Conservation (phyloP, 208 protist species). For the Acanthamoeba culbertsoni region DNA sequence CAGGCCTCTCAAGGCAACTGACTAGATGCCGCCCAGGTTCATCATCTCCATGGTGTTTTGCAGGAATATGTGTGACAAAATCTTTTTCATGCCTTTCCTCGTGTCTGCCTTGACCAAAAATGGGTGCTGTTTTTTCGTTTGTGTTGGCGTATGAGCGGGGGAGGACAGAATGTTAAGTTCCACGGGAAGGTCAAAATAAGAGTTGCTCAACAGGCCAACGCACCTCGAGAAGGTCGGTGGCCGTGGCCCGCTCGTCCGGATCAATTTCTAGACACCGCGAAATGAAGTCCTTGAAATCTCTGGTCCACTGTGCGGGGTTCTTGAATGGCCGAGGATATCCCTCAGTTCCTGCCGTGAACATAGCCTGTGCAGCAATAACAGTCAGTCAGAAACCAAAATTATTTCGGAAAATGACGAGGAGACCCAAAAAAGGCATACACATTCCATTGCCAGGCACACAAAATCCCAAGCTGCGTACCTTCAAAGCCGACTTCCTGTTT, state of each 20-base stretch:
- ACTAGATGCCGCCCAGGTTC: slow-evolving; percentile 53
- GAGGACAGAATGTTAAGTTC: too few relatives aligned
- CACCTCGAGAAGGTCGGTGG: slow-evolving; percentile 36
- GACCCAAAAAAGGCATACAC: too few relatives aligned
- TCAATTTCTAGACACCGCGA: slow-evolving; percentile 28
- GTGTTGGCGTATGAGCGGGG: too few relatives aligned
- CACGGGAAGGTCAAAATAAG: too few relatives aligned
- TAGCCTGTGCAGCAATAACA: slow-evolving; percentile 1
- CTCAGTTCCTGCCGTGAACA: slow-evolving; percentile 55
- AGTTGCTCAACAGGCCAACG: background rate
- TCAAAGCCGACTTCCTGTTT: slow-evolving; percentile 62
- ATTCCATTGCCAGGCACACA: too few relatives aligned
- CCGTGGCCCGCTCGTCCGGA: slow-evolving; percentile 27
- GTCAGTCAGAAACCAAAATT: background rate
- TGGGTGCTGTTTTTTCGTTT: slow-evolving; percentile 63
- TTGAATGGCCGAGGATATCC: slow-evolving; percentile 57
- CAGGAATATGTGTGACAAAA: slow-evolving; percentile 69
- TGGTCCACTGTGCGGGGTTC: slow-evolving; percentile 46
- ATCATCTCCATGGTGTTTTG: slow-evolving; percentile 63
- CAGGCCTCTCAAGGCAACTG: too few relatives aligned
- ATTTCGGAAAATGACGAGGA: too few relatives aligned
- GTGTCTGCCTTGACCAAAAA: slow-evolving; percentile 66
- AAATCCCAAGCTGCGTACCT: background rate
- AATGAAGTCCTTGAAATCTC: slow-evolving; percentile 61
- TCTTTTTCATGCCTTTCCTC: slow-evolving; percentile 70